Conservation (phyloP, 2,329 filamentous ascomycete genomes). For the Hortaea werneckii region DNA sequence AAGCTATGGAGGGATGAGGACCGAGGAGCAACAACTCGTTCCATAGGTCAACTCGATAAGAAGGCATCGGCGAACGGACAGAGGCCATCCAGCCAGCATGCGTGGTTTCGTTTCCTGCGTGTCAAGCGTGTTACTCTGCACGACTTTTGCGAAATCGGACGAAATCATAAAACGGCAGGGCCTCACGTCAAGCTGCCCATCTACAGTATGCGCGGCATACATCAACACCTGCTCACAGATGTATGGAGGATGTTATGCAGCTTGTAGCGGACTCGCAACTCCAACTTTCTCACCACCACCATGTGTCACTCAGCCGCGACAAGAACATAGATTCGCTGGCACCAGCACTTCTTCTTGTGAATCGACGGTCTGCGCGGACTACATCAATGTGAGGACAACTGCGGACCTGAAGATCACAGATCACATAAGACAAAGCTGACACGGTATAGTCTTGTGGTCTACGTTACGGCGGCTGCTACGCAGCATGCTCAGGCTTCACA, state of each 20-base stretch:
- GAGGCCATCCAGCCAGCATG: too few species aligned
- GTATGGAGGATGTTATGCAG: conserved; percentile 11
- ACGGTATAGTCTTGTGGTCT: not conserved
- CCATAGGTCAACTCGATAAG: too few species aligned
- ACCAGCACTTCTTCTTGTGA: not conserved
- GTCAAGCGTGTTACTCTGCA: too few species aligned
- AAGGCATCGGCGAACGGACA: too few species aligned
- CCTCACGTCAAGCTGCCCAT: conserved; percentile 1
- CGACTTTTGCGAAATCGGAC: too few species aligned
- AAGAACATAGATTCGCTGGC: not conserved
- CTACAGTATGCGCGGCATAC: conserved; percentile 15
- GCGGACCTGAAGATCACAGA: too few species aligned
- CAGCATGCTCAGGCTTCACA: conserved; percentile 5
- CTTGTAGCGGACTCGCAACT: conserved; percentile 10
- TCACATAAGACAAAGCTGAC: too few species aligned
- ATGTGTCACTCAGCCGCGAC: conserved; percentile 6
- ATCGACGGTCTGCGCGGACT: conserved; percentile 1
- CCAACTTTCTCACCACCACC: conserved; percentile 13
- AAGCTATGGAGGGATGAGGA: too few species aligned
- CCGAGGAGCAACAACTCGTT: too few species aligned
- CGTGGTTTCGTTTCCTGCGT: too few species aligned
- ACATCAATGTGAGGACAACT: conserved; percentile 4
- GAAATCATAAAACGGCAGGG: too few species aligned
- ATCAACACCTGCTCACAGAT: conserved; percentile 15
- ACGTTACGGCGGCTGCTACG: conserved; percentile 4